Percentiles rank a stretch among this genome's conserved stretches.
Conservation (phyloP, 805 yeast species). For the Cyberlindnera bimundalis region DNA sequence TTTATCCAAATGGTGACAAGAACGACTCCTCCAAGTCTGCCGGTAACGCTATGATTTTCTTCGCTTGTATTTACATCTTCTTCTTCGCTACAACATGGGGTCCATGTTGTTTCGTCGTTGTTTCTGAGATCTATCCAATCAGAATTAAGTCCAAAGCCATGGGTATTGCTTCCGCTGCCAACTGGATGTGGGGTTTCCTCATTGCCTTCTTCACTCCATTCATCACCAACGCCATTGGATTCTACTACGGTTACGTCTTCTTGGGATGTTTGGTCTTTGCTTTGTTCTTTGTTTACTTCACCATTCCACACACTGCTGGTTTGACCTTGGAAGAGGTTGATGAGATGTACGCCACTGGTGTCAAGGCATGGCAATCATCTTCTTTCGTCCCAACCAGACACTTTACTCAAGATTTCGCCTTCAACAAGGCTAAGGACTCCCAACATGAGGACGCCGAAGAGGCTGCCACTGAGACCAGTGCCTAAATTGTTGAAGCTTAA, state of each 20-base stretch:
- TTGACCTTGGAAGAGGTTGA: conserved; percentile 81
- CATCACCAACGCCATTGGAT: conserved; percentile 61
- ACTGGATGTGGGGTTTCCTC: conserved; percentile 66
- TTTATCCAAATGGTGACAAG: conserved; percentile 41
- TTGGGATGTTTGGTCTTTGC: conserved; percentile 58
- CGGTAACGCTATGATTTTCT: conserved; percentile 68
- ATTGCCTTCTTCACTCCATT: conserved; percentile 71
- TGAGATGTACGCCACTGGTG: conserved; percentile 46
- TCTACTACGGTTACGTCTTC: conserved; percentile 66
- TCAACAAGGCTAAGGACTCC: conserved; percentile 23
- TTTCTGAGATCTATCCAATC: conserved; percentile 68
- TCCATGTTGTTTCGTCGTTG: conserved; percentile 60
- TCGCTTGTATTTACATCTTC: conserved; percentile 66
- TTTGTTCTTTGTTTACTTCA: conserved; percentile 66
- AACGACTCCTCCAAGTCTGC: conserved; percentile 49
- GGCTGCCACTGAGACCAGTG: conserved; percentile 1
- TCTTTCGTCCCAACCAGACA: conserved; percentile 47
- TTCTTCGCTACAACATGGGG: conserved; percentile 77
- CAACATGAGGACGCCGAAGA: conserved; percentile 17
- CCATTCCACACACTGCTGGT: conserved; percentile 77
- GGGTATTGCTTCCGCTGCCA: conserved; percentile 59
- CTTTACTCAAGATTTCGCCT: conserved; percentile 25
- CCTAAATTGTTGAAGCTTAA: background rate
- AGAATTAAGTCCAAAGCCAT: conserved; percentile 59
- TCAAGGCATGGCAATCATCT: conserved; percentile 45